Conservation (phyloP, 2,329 filamentous ascomycete genomes). For the Helicocarpus griseus region DNA sequence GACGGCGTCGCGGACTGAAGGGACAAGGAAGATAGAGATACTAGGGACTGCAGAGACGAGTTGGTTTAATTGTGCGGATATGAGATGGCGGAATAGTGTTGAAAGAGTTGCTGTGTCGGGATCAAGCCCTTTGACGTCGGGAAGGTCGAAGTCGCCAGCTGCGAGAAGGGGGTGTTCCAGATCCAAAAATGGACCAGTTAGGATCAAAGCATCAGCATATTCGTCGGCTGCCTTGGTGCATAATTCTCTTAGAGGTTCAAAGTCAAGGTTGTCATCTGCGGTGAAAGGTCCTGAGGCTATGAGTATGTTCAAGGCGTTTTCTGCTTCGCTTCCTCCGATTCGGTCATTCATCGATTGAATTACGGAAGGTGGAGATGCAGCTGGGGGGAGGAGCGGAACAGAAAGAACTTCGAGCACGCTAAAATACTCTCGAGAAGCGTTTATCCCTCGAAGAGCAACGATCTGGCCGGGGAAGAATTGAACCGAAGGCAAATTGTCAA, state of each 20-base stretch:
- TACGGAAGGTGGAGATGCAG: conserved; percentile 57
- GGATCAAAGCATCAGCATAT: conserved; percentile 67
- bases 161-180: conserved; percentile 82
- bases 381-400: conserved; percentile 62
- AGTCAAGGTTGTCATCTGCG: conserved; percentile 82
- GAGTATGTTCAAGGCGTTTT: conserved; percentile 63
- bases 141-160: conserved; percentile 66
- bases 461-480: conserved; percentile 94
- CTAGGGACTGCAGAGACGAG: conserved; percentile 62
- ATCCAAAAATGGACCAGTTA: conserved; percentile 84
- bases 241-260: conserved; percentile 73
- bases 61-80: conserved; percentile 62
- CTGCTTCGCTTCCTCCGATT: conserved; percentile 53
- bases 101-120: conserved; percentile 70
- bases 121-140: conserved; percentile 56
- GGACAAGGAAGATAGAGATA: conserved; percentile 72
- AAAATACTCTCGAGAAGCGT: conserved; percentile 77
- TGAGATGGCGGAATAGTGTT: conserved; percentile 72
- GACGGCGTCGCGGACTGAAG: conserved; percentile 72
- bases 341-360: conserved; percentile 61
- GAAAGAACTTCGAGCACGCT: conserved; percentile 66
- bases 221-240: conserved; percentile 66
- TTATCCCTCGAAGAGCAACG: conserved; percentile 75
- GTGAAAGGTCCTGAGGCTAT: conserved; percentile 84
- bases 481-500: conserved; percentile 58